Evolutionary conservation across 2,329 filamentous ascomycete species (phyloP).

Genomic region (Claviceps sp.): DNA sequence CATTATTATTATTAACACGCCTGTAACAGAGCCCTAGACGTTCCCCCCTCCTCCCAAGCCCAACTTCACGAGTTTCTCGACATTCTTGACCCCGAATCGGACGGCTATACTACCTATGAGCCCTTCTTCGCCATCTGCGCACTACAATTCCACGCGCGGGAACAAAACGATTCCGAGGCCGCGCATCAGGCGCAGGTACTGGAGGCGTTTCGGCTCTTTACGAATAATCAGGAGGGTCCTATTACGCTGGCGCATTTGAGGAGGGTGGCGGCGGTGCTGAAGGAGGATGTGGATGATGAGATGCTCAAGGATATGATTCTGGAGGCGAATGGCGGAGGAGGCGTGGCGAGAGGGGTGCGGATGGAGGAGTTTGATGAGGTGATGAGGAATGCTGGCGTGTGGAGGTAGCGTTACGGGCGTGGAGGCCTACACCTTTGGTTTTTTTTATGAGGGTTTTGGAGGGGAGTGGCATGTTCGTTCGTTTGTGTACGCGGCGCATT

Average conservation of each 20-base stretch:
- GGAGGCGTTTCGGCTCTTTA: conserved; percentile 74
- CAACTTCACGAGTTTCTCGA: conserved; percentile 68
- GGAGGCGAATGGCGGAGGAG: conserved; percentile 76
- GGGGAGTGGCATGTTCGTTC: background rate
- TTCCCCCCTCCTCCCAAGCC: conserved; percentile 46
- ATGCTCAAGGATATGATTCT: conserved; percentile 86
- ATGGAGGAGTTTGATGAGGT: conserved; percentile 75
- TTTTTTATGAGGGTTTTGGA: background rate
- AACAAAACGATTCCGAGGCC: conserved; percentile 36
- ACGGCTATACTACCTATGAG: conserved; percentile 65
- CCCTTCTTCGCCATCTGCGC: conserved; percentile 82
- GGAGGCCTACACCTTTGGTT: background rate
- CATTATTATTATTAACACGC: no score
- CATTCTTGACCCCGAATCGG: conserved; percentile 69
- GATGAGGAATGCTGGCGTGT: conserved; percentile 73
- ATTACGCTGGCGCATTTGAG: conserved; percentile 72
- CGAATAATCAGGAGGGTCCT: conserved; percentile 36
- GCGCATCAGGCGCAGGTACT: conserved; percentile 55
- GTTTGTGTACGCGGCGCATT: no score
- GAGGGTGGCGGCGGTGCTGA: conserved; percentile 65
- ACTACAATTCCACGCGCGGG: conserved; percentile 59
- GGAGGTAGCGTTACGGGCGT: conserved; percentile 36
- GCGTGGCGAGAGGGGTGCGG: conserved; percentile 56
- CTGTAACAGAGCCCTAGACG: conserved; percentile 58
- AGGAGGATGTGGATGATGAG: conserved; percentile 74